Conservation (phyloP, 1,139 yeast species). For the Debaryomyces singareniensis region DNA sequence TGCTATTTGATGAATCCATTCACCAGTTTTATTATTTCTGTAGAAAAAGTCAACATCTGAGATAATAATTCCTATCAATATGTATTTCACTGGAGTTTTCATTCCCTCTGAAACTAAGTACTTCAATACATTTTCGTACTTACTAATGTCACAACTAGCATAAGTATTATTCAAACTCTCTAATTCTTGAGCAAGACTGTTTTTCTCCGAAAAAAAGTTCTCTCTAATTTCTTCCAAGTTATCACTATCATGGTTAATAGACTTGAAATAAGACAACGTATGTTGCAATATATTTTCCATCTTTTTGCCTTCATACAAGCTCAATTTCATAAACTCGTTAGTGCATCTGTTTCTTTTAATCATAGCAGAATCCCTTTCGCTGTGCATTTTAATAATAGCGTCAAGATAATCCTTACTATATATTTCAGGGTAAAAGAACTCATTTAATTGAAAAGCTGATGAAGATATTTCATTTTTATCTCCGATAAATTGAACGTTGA, state of each 20-base stretch:
- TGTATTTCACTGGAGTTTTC: constrained; percentile 14
- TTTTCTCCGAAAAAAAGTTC: constrained; percentile 12
- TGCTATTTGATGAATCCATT: constrained; percentile 14
- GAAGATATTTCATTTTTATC: constrained; percentile 16
- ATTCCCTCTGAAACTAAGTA: constrained; percentile 8
- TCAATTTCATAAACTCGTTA: constrained; percentile 20
- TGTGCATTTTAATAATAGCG: constrained; percentile 15
- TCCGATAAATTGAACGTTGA: constrained; percentile 28
- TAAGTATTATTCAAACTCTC: constrained; percentile 13
- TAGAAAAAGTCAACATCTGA: constrained; percentile 25
- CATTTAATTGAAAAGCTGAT: constrained; percentile 19
- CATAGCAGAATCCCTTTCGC: constrained; percentile 10
- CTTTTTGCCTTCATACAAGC: constrained; percentile 32
- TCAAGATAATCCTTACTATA: constrained; percentile 17
- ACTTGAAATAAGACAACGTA: constrained; percentile 13
- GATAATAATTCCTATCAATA: constrained; percentile 22
- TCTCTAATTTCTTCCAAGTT: constrained; percentile 19
- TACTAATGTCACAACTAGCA: constrained; percentile 16
- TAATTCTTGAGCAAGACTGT: constrained; percentile 12
- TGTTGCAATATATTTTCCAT: constrained; percentile 19
- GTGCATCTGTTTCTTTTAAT: constrained; percentile 14
- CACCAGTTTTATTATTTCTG: constrained; percentile 7
- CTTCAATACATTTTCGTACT: constrained; percentile 16
- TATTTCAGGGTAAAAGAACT: constrained; percentile 26
- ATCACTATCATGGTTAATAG: constrained; percentile 10